Evolutionary conservation across 176 grass and related monocot genomes (phyloP).

Genomic region (Eragrostis nindensis): DNA sequence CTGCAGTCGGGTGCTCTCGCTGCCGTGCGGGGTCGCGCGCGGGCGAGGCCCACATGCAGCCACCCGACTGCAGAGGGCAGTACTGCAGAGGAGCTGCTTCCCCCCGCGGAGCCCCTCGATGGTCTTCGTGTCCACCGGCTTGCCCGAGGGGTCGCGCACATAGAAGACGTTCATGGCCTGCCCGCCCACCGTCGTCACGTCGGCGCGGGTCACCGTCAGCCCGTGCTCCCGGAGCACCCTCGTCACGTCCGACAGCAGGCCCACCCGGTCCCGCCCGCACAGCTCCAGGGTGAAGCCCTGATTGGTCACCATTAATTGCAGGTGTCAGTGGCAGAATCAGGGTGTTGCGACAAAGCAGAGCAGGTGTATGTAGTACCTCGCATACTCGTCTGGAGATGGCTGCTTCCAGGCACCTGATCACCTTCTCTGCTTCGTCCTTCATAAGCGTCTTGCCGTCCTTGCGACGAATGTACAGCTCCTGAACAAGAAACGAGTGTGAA

Average conservation of each 20-base stretch:
- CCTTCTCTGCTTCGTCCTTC: constrained; percentile 71
- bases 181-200: constrained; percentile 66
- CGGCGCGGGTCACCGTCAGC: constrained; percentile 66
- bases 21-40: no score
- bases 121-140: constrained; percentile 74
- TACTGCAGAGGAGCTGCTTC: no score
- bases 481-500: background rate
- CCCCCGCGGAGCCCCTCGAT: constrained; percentile 73
- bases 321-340: background rate
- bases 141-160: constrained; percentile 65
- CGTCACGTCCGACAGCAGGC: constrained; percentile 78
- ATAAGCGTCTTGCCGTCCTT: constrained; percentile 75
- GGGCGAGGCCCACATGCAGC: no score
- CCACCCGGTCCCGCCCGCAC: constrained; percentile 85
- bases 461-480: constrained; percentile 93
- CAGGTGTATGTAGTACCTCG: constrained; percentile 53
- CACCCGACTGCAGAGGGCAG: no score
- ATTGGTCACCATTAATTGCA: background rate
- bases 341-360: background rate
- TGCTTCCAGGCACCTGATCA: constrained; percentile 89
- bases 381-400: constrained; percentile 93
- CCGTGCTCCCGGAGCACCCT: constrained; percentile 78
- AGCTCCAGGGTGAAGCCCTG: constrained; percentile 95
- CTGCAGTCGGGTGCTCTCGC: no score
- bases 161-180: constrained; percentile 82